These are phyloP conservation scores for Ceratocystis colombiana DNA, from an alignment of 2,329 filamentous ascomycete genomes.

Conservation along the genomic window DNA sequence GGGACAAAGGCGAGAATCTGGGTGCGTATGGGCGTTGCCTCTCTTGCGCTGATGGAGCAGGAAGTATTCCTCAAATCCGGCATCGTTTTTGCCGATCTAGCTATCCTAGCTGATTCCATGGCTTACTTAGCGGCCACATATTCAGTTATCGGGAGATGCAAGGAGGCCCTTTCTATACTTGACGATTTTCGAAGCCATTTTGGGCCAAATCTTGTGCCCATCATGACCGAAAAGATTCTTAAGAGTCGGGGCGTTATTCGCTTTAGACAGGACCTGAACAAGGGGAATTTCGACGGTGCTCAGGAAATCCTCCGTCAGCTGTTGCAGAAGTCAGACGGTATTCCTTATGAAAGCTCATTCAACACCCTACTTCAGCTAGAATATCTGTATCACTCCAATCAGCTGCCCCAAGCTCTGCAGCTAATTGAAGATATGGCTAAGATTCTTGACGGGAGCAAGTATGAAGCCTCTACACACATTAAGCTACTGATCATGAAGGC, in stretches of 20 bases:
- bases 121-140: constrained; percentile 48
- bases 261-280: constrained; percentile 52
- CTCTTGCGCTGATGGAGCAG: constrained; percentile 46
- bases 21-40: constrained; percentile 53
- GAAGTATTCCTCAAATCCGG: constrained; percentile 63
- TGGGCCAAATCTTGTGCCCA: constrained; percentile 3
- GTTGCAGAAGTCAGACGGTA: constrained; percentile 41
- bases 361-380: constrained; percentile 46
- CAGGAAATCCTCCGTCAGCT: constrained; percentile 44
- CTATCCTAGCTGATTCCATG: constrained; percentile 57
- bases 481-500: constrained; percentile 64
- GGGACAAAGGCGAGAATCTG: constrained; percentile 39
- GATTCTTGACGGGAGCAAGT: constrained; percentile 36
- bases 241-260: constrained; percentile 58
- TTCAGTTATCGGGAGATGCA: constrained; percentile 28
- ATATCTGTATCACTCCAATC: constrained; percentile 40
- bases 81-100: constrained; percentile 42
- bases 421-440: constrained; percentile 41
- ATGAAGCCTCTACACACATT: constrained; percentile 54
- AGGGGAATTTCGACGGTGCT: constrained; percentile 43
- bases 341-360: constrained; percentile 43
- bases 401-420: constrained; percentile 40
- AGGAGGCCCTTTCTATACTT: constrained; percentile 51
- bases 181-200: constrained; percentile 27
- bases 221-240: constrained; percentile 32